Evolutionary conservation across 2,329 filamentous ascomycete species (phyloP).

Genomic region (Neonectria ditissima): DNA sequence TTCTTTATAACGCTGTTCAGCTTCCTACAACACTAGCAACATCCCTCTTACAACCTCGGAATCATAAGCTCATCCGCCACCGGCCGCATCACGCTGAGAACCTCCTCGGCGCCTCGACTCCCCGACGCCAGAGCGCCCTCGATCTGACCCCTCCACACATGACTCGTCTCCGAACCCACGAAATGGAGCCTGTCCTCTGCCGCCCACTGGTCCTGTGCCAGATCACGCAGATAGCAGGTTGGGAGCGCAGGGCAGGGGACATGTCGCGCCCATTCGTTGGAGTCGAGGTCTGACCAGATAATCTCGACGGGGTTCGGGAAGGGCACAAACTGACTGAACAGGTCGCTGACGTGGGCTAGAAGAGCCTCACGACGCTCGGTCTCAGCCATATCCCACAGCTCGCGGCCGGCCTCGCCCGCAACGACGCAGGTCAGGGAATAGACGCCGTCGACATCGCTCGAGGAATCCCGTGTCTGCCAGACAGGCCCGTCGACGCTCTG

Average conservation of each 20-base stretch:
- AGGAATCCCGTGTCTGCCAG: constrained; percentile 33
- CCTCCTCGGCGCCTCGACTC: constrained; percentile 33
- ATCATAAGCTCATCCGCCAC: constrained; percentile 15
- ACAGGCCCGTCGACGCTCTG: constrained; percentile 31
- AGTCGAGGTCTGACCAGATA: constrained; percentile 17
- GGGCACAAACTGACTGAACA: constrained; percentile 13
- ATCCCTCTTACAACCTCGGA: constrained; percentile 18
- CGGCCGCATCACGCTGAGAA: constrained; percentile 14
- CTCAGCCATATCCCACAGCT: constrained; percentile 27
- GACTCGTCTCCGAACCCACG: constrained; percentile 37
- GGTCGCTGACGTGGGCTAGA: constrained; percentile 4
- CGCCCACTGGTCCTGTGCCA: constrained; percentile 36
- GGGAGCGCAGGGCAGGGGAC: constrained; percentile 30
- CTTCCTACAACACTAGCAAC: background rate
- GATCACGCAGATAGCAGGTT: constrained; percentile 14
- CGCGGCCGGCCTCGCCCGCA: constrained; percentile 32
- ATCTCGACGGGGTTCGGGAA: constrained; percentile 29
- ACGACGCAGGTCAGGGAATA: constrained; percentile 36
- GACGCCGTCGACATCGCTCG: constrained; percentile 22
- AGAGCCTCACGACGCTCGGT: constrained; percentile 21
- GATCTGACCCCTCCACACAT: constrained; percentile 37
- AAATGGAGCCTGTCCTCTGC: constrained; percentile 37
- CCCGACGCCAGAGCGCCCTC: constrained; percentile 40
- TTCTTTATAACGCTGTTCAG: background rate
- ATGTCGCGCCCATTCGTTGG: constrained; percentile 8